Evolutionary conservation across 2,329 filamentous ascomycete genomes (phyloP), one percentile per base, ranked within the genome.

Genomic region (Aureobasidium subglaciale): DNA sequence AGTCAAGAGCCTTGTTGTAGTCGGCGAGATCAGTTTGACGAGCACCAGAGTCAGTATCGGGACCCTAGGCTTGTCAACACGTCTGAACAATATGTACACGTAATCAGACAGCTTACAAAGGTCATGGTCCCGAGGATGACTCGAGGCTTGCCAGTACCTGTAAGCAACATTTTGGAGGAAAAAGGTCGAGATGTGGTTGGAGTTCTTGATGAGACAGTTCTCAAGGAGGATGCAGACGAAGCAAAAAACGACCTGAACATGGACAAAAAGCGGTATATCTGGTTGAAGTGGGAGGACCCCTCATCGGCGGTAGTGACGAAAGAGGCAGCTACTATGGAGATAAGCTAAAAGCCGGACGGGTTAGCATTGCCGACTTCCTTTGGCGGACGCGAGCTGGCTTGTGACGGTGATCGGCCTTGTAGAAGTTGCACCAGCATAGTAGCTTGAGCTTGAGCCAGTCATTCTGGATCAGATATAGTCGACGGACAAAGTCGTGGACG

Each of bases 51-150:
- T 69, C 67, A 57, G 78, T 77, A 56, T 82, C 80, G 2, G 87
- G 83, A 27, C 72, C 72, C 59, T 32, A 34, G 18, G 4, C 13
- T 15, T 34, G 25, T 57, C 15, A 58, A 54, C 45, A 35, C 3
- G 40, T 13, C 20, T 18, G 22, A 15, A 11, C 18, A 35, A 24
- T 48, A 24, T 24, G 18, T 30, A 10, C 9, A 58, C n/a, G n/a
- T n/a, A n/a, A n/a, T n/a, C n/a, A n/a, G n/a, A n/a, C n/a, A 60
- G 18, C 63, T 70, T 70, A 86, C 87, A 74, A 90, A 90, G 66
- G 86, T 91, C 90, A 95, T 93, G 55, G 90, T 78, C 61, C 90
- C 89, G 35, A 95, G 83, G 76, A 95, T 89, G 64, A 90, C 77
- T 60, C 87, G 81, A 60, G 85, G 79, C 62, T 83, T 86, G 55